Percentiles rank a stretch among this genome's conserved stretches.
phyloP scores from a whole-genome alignment of 345 rosid genomes.

The Eucalyptus curtisii region DNA sequence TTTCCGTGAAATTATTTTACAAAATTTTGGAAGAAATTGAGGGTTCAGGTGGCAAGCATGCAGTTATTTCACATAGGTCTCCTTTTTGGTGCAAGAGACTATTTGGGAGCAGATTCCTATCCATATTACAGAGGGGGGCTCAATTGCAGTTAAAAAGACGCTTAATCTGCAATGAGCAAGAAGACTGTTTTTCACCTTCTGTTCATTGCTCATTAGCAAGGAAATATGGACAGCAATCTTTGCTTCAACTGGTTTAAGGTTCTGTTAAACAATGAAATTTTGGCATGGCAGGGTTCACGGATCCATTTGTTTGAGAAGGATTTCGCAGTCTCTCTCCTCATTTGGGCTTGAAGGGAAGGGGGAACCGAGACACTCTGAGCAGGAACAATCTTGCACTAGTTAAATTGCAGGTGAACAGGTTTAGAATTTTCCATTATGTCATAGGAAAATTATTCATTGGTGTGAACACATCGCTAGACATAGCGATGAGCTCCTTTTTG shows the following conservation, averaged over 20 bases:
- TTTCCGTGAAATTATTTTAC: not conserved
- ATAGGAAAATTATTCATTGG: not conserved
- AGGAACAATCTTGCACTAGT: not conserved
- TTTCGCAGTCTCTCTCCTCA: not conserved
- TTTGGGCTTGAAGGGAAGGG: not conserved
- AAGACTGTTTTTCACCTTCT: not conserved
- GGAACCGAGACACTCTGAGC: not conserved
- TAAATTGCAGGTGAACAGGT: not conserved
- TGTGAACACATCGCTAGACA: not conserved
- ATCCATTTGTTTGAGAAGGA: not conserved
- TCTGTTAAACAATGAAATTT: not conserved
- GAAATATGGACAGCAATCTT: not conserved
- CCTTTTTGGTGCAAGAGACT: not conserved
- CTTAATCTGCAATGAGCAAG: not conserved
- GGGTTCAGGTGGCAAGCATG: not conserved
- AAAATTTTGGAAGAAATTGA: not conserved
- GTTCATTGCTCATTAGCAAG: not conserved
- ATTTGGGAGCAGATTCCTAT: not conserved
- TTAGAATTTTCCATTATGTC: not conserved
- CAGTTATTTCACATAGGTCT: not conserved
- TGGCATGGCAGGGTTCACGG: not conserved
- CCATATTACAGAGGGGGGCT: not conserved
- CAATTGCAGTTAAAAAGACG: not conserved
- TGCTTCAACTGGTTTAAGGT: not conserved
- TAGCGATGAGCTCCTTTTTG: not conserved